Evolutionary conservation across 495 filamentous ascomycete genomes (phyloP).

Genomic region (Articulospora tetracladia): DNA sequence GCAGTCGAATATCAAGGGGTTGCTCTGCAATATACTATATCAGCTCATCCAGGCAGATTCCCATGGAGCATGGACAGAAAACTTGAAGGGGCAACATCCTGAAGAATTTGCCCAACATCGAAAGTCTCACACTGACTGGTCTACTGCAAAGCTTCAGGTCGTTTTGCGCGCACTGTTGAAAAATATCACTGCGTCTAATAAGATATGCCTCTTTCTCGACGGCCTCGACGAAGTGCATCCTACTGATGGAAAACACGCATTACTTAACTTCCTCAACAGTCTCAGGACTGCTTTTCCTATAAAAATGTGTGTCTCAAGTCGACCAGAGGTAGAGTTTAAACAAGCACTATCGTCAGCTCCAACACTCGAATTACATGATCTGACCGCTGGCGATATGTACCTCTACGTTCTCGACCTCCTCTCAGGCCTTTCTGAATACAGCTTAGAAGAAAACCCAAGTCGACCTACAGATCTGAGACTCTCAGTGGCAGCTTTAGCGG

Average conservation of each 20-base stretch:
- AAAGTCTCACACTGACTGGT: no score
- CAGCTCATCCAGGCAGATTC: neutral
- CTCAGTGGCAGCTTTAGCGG: neutral
- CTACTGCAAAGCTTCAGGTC: neutral
- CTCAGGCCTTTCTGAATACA: neutral
- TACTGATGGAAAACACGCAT: neutral
- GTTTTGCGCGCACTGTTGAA: neutral
- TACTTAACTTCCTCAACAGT: neutral
- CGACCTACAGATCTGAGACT: neutral
- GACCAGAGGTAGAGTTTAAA: slow-evolving; percentile 1
- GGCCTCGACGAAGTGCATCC: neutral
- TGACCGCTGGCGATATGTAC: slow-evolving; percentile 3
- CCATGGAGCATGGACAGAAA: neutral
- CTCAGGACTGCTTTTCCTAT: neutral
- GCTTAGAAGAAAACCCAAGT: neutral
- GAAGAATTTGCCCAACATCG: no score
- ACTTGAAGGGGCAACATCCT: neutral
- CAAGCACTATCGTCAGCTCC: neutral
- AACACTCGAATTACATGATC: neutral
- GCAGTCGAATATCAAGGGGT: neutral
- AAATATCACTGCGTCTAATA: neutral
- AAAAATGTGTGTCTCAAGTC: slow-evolving; percentile 5
- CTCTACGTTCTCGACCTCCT: neutral
- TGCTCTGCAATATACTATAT: neutral
- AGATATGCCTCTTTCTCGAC: neutral